Evolutionary conservation across 371 early-diverging fungal genomes (phyloP).

Genomic region (Thermomucor indicae-seudaticae): DNA sequence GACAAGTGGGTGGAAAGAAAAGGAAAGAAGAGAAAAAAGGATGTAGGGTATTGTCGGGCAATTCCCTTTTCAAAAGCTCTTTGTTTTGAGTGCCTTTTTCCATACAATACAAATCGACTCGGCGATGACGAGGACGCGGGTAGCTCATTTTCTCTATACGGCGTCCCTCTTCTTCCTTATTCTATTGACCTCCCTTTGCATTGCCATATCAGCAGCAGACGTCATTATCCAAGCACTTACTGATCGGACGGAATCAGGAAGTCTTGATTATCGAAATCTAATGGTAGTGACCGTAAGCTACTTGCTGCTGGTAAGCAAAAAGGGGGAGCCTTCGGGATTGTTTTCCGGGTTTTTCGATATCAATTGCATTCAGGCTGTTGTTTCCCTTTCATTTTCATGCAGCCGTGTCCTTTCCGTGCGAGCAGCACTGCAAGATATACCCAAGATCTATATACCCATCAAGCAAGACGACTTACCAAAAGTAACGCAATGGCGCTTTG

Average conservation of each 20-base stretch:
- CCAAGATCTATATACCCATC: conserved; percentile 68
- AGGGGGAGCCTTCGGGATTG: not conserved
- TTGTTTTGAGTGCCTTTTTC: no score
- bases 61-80: no score
- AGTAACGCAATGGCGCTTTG: conserved; percentile 23
- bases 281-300: conserved; percentile 56
- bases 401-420: conserved; percentile 56
- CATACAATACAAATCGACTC: no score
- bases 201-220: conserved; percentile 60
- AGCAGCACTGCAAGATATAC: conserved; percentile 57
- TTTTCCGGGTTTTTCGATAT: not conserved
- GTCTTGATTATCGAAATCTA: conserved; percentile 47
- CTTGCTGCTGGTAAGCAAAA: conserved; percentile 39
- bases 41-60: no score
- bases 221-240: conserved; percentile 57
- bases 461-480: conserved; percentile 61
- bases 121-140: conserved; percentile 12
- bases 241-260: conserved; percentile 29
- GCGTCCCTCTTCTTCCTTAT: conserved; percentile 33
- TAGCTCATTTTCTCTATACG: conserved; percentile 27
- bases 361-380: conserved; percentile 20
- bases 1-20: not conserved
- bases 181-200: conserved; percentile 41
- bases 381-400: conserved; percentile 48
- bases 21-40: no score